phyloP scores from a whole-genome alignment of 371 early-diverging fungal genomes.

The Blastocladiella emersonii region DNA sequence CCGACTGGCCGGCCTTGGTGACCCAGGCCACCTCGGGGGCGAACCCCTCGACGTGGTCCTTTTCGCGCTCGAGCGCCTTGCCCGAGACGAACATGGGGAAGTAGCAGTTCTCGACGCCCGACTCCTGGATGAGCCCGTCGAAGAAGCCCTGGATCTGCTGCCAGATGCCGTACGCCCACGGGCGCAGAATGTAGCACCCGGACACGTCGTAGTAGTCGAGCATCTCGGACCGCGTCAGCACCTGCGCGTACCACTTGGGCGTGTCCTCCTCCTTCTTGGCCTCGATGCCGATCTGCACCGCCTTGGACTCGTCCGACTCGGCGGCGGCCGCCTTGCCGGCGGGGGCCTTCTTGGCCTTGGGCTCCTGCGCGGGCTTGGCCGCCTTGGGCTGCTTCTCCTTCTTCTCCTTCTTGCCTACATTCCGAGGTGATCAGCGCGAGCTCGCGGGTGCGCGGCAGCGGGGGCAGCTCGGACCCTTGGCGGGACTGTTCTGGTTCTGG shows the following conservation, averaged over 20 bases:
- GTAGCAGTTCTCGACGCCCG: conserved; percentile 96
- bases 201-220: conserved; percentile 98
- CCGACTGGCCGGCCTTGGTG: conserved; percentile 88
- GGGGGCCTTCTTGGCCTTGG: neutral
- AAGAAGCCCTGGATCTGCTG: conserved; percentile 91
- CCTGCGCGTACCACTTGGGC: conserved; percentile 87
- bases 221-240: conserved; percentile 90
- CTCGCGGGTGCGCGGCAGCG: too few relatives aligned
- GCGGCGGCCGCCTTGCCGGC: neutral
- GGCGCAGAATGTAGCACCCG: conserved; percentile 99
- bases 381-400: neutral
- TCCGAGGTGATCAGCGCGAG: too few relatives aligned
- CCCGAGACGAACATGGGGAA: conserved; percentile 99
- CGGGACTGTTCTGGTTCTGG: too few relatives aligned
- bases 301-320: neutral
- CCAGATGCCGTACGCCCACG: conserved; percentile 97
- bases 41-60: conserved; percentile 99
- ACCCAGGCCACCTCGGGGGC: conserved; percentile 99
- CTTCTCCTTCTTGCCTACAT: too few relatives aligned
- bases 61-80: conserved; percentile 85
- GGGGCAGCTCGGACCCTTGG: too few relatives aligned
- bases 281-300: conserved; percentile 66
- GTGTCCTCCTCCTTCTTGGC: conserved; percentile 87
- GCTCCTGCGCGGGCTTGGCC: neutral
- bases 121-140: conserved; percentile 72